Percentiles rank a stretch among this genome's conserved stretches.
These are phyloP conservation scores for Crucihimalaya himalaica DNA, from an alignment of 345 rosid species.

Conservation along the genomic window DNA sequence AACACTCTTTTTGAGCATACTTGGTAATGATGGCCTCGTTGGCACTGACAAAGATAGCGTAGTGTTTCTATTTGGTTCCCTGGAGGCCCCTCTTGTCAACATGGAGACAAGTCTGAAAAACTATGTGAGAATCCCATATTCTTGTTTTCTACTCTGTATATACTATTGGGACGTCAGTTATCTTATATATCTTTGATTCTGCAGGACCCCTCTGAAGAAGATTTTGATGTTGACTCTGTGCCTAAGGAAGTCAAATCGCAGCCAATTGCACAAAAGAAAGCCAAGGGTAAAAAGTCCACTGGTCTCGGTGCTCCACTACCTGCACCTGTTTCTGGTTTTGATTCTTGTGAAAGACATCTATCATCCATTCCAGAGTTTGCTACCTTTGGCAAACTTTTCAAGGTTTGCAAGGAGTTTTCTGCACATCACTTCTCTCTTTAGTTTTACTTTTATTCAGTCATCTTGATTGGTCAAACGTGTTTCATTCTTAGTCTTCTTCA, in stretches of 20 bases:
- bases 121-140: slow-evolving; percentile 58
- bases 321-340: slow-evolving; percentile 68
- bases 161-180: slow-evolving; percentile 11
- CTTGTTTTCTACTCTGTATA: slow-evolving; percentile 17
- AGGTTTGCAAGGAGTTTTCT: slow-evolving; percentile 31
- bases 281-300: slow-evolving; percentile 82
- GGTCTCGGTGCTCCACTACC: slow-evolving; percentile 77
- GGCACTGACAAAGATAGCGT: slow-evolving; percentile 64
- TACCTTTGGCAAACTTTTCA: slow-evolving; percentile 83
- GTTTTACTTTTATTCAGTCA: slow-evolving; percentile 1
- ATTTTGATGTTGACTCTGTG: slow-evolving; percentile 81
- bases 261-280: slow-evolving; percentile 91
- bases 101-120: slow-evolving; percentile 86
- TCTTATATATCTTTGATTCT: slow-evolving; percentile 37
- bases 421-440: background rate
- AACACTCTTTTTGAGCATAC: slow-evolving; percentile 76
- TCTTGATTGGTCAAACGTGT: slow-evolving; percentile 3
- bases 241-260: slow-evolving; percentile 84
- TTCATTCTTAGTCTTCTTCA: slow-evolving; percentile 50
- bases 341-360: slow-evolving; percentile 75
- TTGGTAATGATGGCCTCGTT: slow-evolving; percentile 66
- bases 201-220: slow-evolving; percentile 82
- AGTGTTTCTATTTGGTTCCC: slow-evolving; percentile 73
- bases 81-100: slow-evolving; percentile 82
- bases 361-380: slow-evolving; percentile 85